A percentile compares a stretch with the other conserved stretches of the same genome.
phyloP scores from a whole-genome alignment of 2,329 filamentous ascomycete species.

The Myriangium duriaei region DNA sequence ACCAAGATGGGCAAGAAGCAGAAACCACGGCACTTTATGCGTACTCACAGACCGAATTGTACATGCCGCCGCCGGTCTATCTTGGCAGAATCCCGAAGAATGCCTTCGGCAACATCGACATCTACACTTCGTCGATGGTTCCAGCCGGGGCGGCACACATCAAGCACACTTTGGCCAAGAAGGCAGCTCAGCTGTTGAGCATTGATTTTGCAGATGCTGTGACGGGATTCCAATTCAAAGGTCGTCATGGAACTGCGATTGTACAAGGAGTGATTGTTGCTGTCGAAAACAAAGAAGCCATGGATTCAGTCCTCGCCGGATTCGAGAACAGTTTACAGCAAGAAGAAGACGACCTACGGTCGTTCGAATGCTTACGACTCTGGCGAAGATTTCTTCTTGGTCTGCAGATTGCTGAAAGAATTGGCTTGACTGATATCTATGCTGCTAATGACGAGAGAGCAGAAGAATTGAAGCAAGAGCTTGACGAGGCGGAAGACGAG shows the following conservation, averaged over 20 bases:
- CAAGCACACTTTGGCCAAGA: slow-evolving; percentile 45
- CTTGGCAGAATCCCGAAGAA: slow-evolving; percentile 57
- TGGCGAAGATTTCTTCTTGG: slow-evolving; percentile 51
- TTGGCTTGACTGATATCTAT: slow-evolving; percentile 38
- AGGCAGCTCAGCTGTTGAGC: slow-evolving; percentile 61
- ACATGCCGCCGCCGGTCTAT: slow-evolving; percentile 63
- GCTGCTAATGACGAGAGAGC: slow-evolving; percentile 11
- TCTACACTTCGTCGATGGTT: slow-evolving; percentile 53
- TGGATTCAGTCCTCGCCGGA: slow-evolving; percentile 55
- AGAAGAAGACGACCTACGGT: slow-evolving; percentile 45
- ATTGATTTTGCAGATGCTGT: slow-evolving; percentile 85
- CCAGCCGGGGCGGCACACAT: slow-evolving; percentile 48
- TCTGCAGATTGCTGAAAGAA: slow-evolving; percentile 57
- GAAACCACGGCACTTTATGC: slow-evolving; percentile 49
- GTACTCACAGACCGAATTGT: slow-evolving; percentile 52
- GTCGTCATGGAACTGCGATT: slow-evolving; percentile 74
- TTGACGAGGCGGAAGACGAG: slow-evolving; percentile 13
- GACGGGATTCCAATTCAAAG: slow-evolving; percentile 79
- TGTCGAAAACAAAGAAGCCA: slow-evolving; percentile 55
- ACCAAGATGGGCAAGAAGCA: slow-evolving; percentile 32
- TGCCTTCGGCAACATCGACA: slow-evolving; percentile 48
- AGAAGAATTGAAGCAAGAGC: slow-evolving; percentile 12
- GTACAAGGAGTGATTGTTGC: slow-evolving; percentile 68
- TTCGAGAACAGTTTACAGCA: slow-evolving; percentile 55
- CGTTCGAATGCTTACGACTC: slow-evolving; percentile 36